Evolutionary conservation across 352 stramenopile species (phyloP).

Genomic region (Pythium oligandrum): DNA sequence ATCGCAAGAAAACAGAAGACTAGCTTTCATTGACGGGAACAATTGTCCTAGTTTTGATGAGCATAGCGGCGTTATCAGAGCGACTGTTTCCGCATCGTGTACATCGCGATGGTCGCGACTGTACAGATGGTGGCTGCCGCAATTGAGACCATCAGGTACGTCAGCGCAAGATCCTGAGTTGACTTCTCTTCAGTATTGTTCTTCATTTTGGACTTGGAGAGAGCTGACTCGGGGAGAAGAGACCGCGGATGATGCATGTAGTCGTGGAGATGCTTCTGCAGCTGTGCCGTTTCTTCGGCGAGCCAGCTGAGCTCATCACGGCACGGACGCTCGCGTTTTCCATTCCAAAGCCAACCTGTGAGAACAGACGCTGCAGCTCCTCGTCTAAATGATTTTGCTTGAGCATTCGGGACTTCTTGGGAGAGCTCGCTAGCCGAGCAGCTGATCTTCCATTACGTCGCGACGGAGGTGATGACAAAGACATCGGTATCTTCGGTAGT

Average conservation of each 20-base stretch:
- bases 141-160: background rate
- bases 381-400: background rate
- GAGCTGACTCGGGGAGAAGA: background rate
- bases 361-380: background rate
- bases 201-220: background rate
- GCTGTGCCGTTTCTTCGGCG: background rate
- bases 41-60: too few relatives aligned
- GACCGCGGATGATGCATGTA: background rate
- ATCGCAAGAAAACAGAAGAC: too few relatives aligned
- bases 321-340: background rate
- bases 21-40: too few relatives aligned
- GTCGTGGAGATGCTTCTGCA: too few relatives aligned
- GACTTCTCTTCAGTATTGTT: background rate
- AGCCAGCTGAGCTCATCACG: background rate
- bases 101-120: background rate
- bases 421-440: too few relatives aligned
- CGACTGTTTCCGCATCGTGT: too few relatives aligned
- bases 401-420: background rate
- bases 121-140: background rate
- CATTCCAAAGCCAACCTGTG: background rate
- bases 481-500: background rate
- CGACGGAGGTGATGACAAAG: too few relatives aligned
- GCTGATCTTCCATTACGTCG: too few relatives aligned
- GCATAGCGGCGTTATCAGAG: too few relatives aligned
- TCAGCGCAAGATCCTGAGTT: too few relatives aligned